Base-by-base conservation (phyloP, 495 filamentous ascomycete species). In the Arthonia radiata region DNA sequence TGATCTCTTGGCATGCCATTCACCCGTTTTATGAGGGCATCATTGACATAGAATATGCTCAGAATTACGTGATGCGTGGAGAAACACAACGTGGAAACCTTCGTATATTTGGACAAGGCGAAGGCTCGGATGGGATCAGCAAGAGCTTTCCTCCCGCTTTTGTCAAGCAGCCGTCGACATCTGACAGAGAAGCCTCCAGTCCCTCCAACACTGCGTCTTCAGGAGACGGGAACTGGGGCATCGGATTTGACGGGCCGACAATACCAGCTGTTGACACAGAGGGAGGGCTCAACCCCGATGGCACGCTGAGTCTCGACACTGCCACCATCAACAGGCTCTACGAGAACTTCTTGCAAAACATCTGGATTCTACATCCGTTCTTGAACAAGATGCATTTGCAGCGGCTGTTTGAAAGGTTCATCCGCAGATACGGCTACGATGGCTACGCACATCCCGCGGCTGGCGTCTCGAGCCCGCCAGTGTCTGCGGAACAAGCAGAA, bases 361-460 rank as follows among this genome's bases (percentile, higher is more conserved):
- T 97, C 21, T 73, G 91, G 37, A 75, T 67, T 29, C 64, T 97
- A 43, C 86, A 94, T 44, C 86, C 86, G 8, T 81, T 94, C 40
- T 57, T 97, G 19, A 54, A 72, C 35, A 52, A 57, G 25, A 37
- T 39, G 4, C 47, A 49, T 10, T 39, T 74, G 10, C 39, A 42
- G 1, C 37, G 44, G 14, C 57, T 59, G 39, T 44, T 68, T 7
- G 48, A 59, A n/a, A 37, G 34, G 3, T 76, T 78, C 35, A 35
- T 37, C 12, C 33, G 28, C 4, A 31, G 34, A 4, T 44, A 50
- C 23, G 25, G 43, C 7, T 24, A 38, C 32, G 27, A 38, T 10
- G 29, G 31, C 15, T 52, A 57, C 30, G 54, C 49, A 23, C 41
- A 41, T 9, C 29, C 32, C 2, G 29, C 26, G 22, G 13, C 35